Evolutionary conservation across 108 stramenopile genomes (phyloP), one percentile per base, ranked within the genome.

Genomic region (Cyclotella cryptica): DNA sequence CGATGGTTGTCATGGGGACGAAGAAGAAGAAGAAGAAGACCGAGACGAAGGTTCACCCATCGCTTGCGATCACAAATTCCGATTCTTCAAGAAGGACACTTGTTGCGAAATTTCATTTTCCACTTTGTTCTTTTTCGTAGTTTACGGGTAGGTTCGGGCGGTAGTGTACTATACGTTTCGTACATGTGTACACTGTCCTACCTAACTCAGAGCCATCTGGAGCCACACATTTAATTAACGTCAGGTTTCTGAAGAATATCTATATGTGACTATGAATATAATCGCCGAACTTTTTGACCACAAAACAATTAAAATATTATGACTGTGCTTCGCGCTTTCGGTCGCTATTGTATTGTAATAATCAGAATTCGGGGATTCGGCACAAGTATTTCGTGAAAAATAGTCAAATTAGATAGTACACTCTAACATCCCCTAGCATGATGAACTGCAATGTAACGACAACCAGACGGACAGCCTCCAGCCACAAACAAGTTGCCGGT

Each of bases 141-240:
- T 13, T 0, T 10, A 35, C 12, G 30, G 13, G 60, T 61, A 39
- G 18, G 35, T 39, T 61, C n/a, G n/a, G n/a, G n/a, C n/a, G n/a
- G n/a, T n/a, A n/a, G n/a, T n/a, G 30, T 61, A 61, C 60, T 61
- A 30, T 61, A 61, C 24, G 24, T 57, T 5, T 35, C 35, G 35
- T 35, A 35, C 2, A 57, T 4, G 47, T 49, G n/a, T 11, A 30
- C 35, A 61, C 60, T 39, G 15, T 39, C 15, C 8, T 39, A 39
- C 7, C 30, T 61, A 61, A n/a, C 12, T 39, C 19, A 13, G 19
- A 39, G 60, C 60, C 60, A 61, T 61, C 60, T 61, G 60, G 30
- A 39, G 35, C 60, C 60, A 61, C 60, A 61, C 30, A 39, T 61
- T 61, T 61, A 61, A 61, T 61, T 61, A 61, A 61, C 30, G 60